phyloP scores from a whole-genome alignment of 2,329 filamentous ascomycete genomes.

The Tolypocladium album region DNA sequence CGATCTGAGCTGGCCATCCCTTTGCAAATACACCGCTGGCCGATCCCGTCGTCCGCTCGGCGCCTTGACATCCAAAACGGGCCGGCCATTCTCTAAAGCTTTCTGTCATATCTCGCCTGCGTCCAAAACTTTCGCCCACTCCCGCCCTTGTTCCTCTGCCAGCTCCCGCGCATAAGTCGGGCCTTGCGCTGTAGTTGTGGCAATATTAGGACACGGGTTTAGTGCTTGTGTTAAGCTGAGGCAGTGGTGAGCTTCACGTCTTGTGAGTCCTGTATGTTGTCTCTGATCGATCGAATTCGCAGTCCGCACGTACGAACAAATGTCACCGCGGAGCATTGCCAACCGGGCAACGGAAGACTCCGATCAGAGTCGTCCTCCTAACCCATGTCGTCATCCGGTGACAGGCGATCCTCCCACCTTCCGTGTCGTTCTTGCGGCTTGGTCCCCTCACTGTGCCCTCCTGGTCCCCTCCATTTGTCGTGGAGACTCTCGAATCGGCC shows the following conservation, averaged over 20 bases:
- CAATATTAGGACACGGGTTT: background rate
- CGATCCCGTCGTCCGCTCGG: background rate
- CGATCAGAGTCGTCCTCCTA: background rate
- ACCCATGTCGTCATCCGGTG: background rate
- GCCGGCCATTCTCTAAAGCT: background rate
- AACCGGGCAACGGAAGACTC: background rate
- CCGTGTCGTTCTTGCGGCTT: background rate
- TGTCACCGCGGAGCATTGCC: background rate
- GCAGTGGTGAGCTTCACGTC: background rate
- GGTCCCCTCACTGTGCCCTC: background rate
- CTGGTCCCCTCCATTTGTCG: background rate
- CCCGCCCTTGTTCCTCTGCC: no score
- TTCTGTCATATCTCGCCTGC: constrained; percentile 3
- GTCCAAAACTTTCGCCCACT: background rate
- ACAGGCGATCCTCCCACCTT: background rate
- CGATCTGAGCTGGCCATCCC: background rate
- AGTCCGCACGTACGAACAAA: background rate
- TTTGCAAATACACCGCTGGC: background rate
- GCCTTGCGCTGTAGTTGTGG: background rate
- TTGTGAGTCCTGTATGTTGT: no score
- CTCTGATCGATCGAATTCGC: background rate
- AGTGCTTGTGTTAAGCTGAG: background rate
- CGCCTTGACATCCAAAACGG: background rate
- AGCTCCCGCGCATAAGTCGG: background rate
- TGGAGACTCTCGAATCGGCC: background rate